Base-by-base conservation (phyloP, 2,329 filamentous ascomycete genomes). In the Coniochaeta sp. region DNA sequence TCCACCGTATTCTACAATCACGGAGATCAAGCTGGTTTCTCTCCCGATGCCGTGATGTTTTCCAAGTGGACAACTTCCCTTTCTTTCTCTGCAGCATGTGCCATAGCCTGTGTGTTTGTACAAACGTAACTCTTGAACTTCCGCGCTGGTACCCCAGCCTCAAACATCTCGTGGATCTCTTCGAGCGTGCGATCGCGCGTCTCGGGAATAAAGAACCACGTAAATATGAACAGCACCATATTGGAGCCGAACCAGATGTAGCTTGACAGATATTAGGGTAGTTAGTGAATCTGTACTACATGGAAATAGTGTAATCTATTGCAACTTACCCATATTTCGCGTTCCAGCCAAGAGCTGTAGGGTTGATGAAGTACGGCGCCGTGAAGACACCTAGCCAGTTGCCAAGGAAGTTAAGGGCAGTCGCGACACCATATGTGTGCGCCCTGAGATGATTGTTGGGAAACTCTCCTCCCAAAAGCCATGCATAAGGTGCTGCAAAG, bases 171-270 rank as follows among this genome's bases (percentile, higher is more conserved):
- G 44, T 79, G 74, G 56, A 81, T 69, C 69, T 81, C 79, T 67
- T 81, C 79, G 50, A 81, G 73, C 10, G 76, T 79, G 57, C 77
- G 73, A 26, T 75, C 73, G 50, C 73, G 73, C 1, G 77, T 79
- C 66, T 80, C 78, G 0, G 77, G 76, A 30, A 78, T 74, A 56
- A 79, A 71, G 62, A 80, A 75, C 62, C 74, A 81, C 22, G 79
- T 69, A 62, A 76, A 75, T 2, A 72, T 32, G 10, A 69, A 69
- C 4, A 72, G 61, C 10, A 74, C 61, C 10, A 69, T 55, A 54
- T 75, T 76, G 2, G 71, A 71, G 6, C 66, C 71, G 47, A 75
- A 75, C 75, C 74, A 77, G 47, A 77, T 75, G 52, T 74, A 76
- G 0, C 69, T 68, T 55, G 5, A 10, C 36, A 38, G n/a, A 17